Percentiles rank a stretch among this genome's conserved stretches.
phyloP scores from a whole-genome alignment of 2,329 filamentous ascomycete species.

The Aspergillus terreus region DNA sequence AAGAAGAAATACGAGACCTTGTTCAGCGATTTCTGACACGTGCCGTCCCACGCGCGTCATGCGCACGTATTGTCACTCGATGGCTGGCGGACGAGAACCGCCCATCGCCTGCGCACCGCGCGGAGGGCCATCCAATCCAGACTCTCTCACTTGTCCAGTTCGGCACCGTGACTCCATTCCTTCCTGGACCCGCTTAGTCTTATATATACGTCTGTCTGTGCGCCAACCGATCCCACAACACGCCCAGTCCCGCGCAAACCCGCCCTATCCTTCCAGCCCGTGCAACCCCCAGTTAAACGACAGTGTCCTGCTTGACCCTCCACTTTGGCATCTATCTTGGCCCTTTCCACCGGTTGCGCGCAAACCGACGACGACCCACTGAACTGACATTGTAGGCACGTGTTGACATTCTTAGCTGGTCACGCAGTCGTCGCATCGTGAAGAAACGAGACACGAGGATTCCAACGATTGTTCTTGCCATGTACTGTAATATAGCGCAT shows the following conservation, averaged over 20 bases:
- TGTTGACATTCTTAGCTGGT: background rate
- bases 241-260: no score
- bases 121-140: background rate
- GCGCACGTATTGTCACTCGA: background rate
- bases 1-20: conserved; percentile 56
- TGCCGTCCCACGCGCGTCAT: background rate
- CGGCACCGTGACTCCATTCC: background rate
- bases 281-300: no score
- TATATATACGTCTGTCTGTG: no score
- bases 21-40: conserved; percentile 57
- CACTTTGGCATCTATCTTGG: no score
- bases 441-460: background rate
- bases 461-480: background rate
- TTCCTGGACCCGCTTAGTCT: no score
- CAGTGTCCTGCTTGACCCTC: no score
- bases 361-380: no score
- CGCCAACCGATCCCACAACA: no score
- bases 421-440: background rate
- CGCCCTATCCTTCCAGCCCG: no score
- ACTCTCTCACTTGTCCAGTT: background rate
- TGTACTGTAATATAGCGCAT: background rate
- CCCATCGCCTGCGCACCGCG: background rate
- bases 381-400: background rate
- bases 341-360: no score
- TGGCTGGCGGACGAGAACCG: background rate